These are phyloP conservation scores for Emericellopsis terricola DNA, from an alignment of 495 filamentous ascomycete genomes.

Conservation along the genomic window DNA sequence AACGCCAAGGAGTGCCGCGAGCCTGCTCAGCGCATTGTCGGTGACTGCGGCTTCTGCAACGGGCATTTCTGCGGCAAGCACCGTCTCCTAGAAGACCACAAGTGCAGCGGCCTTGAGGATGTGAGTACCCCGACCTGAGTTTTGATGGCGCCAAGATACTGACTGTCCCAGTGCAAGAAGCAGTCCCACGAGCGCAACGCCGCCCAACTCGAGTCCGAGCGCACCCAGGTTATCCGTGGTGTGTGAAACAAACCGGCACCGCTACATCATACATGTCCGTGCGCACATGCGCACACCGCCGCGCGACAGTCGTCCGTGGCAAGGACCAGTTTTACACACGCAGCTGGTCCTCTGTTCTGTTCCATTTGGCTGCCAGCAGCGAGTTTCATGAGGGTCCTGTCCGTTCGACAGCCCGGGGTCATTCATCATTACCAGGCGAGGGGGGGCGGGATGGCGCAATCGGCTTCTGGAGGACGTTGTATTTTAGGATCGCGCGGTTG, in stretches of 20 bases:
- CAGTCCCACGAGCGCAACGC: conserved; percentile 83
- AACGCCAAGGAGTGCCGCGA: conserved; percentile 75
- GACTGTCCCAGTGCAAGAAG: conserved; percentile 58
- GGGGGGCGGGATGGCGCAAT: too few relatives aligned
- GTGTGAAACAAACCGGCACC: conserved; percentile 13
- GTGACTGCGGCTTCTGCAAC: conserved; percentile 87
- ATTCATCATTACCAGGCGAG: too few relatives aligned
- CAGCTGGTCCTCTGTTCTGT: background rate
- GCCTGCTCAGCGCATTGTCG: conserved; percentile 75
- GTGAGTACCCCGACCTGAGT: conserved; percentile 24
- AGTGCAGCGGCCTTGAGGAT: conserved; percentile 85
- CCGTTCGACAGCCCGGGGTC: too few relatives aligned
- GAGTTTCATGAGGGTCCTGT: too few relatives aligned
- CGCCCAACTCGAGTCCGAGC: conserved; percentile 76
- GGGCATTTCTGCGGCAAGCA: conserved; percentile 92
- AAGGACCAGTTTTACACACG: too few relatives aligned
- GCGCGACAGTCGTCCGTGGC: background rate
- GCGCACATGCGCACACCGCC: background rate
- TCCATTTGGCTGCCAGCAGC: too few relatives aligned
- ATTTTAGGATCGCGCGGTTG: too few relatives aligned
- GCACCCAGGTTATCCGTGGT: conserved; percentile 43
- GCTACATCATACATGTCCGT: too few relatives aligned
- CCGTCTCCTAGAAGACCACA: conserved; percentile 80
- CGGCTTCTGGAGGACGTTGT: too few relatives aligned
- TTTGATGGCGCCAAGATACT: conserved; percentile 1